Conservation (phyloP, 2,329 filamentous ascomycete genomes). For the Colletotrichum lupini region DNA sequence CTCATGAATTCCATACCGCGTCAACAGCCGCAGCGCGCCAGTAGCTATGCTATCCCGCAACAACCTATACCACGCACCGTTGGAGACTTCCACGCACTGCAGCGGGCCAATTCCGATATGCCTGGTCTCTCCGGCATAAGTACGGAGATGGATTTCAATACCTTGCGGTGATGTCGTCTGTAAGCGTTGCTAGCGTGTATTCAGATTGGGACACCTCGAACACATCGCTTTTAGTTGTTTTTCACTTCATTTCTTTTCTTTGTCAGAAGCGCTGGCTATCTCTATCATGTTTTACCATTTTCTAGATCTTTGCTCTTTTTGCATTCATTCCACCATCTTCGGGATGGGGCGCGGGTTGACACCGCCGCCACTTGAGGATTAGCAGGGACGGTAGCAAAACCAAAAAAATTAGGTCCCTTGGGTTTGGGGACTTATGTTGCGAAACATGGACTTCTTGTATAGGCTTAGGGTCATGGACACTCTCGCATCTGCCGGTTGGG, state of each 20-base stretch:
- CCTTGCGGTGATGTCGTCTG: slow-evolving; percentile 16
- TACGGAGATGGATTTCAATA: slow-evolving; percentile 35
- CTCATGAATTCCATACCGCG: slow-evolving; percentile 40
- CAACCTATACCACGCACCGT: slow-evolving; percentile 54
- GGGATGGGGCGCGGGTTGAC: background rate
- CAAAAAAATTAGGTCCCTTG: background rate
- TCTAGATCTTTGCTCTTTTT: background rate
- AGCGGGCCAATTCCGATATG: slow-evolving; percentile 55
- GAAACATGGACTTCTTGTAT: slow-evolving; percentile 7
- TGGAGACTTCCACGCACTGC: slow-evolving; percentile 62
- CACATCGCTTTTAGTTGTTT: background rate
- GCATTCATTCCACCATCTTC: slow-evolving; percentile 3
- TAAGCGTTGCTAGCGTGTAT: too few relatives aligned
- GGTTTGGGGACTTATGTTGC: background rate
- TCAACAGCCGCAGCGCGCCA: slow-evolving; percentile 49
- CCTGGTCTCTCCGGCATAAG: slow-evolving; percentile 31
- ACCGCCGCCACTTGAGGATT: slow-evolving; percentile 6
- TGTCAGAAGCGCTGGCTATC: slow-evolving; percentile 6
- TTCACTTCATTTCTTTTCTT: background rate
- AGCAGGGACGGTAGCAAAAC: background rate
- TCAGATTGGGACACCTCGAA: background rate
- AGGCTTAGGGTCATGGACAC: background rate
- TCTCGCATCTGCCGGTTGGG: slow-evolving; percentile 23
- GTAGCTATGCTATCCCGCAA: slow-evolving; percentile 54
- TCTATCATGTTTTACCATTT: background rate